phyloP scores from a whole-genome alignment of 83 land plant species.

The Thuja plicata region DNA sequence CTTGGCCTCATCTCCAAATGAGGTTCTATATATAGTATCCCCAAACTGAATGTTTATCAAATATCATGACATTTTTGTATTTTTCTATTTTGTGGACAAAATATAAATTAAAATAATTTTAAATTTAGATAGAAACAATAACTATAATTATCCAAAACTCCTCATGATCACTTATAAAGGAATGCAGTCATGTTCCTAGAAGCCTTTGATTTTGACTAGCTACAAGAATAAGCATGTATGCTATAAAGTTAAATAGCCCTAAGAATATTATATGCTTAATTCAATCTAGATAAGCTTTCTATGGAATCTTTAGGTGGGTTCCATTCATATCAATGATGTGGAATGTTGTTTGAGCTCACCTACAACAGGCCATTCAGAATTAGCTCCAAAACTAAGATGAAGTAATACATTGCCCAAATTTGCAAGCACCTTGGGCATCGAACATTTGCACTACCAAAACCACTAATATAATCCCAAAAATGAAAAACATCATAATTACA shows the following conservation, averaged over 20 bases:
- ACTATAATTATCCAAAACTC: too few species aligned
- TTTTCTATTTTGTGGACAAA: too few species aligned
- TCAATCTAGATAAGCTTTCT: neutral
- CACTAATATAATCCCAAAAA: neutral
- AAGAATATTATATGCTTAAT: neutral
- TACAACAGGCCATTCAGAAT: constrained; percentile 95
- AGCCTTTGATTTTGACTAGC: constrained; percentile 5
- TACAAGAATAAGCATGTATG: neutral
- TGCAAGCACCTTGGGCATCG: constrained; percentile 15
- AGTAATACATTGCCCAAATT: constrained; percentile 94
- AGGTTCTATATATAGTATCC: too few species aligned
- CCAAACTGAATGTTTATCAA: too few species aligned
- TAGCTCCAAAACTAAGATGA: constrained; percentile 81
- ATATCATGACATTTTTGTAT: too few species aligned
- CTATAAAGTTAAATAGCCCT: neutral
- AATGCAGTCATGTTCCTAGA: neutral
- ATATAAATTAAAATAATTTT: too few species aligned
- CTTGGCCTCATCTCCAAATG: too few species aligned
- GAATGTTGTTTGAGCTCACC: constrained; percentile 37
- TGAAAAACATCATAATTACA: neutral
- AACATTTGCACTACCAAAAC: neutral
- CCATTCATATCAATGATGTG: neutral
- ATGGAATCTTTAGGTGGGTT: neutral
- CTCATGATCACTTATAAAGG: too few species aligned
- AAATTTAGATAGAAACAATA: too few species aligned